Percentiles rank a stretch among this genome's conserved stretches.
phyloP scores from a whole-genome alignment of 768 basidiomycete species.

The Boletus tylopilopsis region DNA sequence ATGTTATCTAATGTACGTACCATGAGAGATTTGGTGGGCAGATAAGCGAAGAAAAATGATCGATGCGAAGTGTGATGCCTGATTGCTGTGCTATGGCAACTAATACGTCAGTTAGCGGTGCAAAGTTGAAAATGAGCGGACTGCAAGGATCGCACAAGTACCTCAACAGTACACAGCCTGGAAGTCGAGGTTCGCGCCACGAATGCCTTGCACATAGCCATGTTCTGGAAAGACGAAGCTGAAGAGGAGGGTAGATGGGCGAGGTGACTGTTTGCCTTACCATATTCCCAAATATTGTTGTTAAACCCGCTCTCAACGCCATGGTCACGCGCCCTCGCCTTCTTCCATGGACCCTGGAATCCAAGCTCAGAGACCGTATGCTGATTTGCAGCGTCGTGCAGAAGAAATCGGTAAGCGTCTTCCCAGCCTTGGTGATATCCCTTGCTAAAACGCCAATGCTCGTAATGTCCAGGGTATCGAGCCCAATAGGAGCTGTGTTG shows the following conservation, averaged over 20 bases:
- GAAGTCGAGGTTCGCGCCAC: conserved; percentile 40
- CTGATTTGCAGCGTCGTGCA: conserved; percentile 14
- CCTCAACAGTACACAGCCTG: conserved; percentile 30
- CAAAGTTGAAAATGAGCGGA: background rate
- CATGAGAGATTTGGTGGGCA: too few species aligned
- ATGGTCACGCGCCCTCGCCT: conserved; percentile 42
- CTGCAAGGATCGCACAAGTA: background rate
- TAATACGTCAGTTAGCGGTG: too few species aligned
- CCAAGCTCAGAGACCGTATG: conserved; percentile 53
- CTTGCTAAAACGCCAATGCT: conserved; percentile 63
- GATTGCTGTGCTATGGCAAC: background rate
- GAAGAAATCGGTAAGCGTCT: conserved; percentile 58
- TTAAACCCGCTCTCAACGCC: conserved; percentile 36
- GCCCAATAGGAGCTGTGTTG: conserved; percentile 42
- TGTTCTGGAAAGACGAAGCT: conserved; percentile 41
- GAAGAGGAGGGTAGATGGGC: background rate
- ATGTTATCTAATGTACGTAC: too few species aligned
- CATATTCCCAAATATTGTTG: conserved; percentile 62
- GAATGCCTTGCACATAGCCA: conserved; percentile 56
- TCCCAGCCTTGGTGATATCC: conserved; percentile 74
- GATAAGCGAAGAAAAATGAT: too few species aligned
- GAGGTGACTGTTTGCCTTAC: conserved; percentile 29
- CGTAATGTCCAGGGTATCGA: conserved; percentile 51
- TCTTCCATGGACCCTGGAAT: conserved; percentile 60
- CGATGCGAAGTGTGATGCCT: too few species aligned